Evolutionary conservation across 2,329 filamentous ascomycete genomes (phyloP).

Genomic region (Claviceps paspali): DNA sequence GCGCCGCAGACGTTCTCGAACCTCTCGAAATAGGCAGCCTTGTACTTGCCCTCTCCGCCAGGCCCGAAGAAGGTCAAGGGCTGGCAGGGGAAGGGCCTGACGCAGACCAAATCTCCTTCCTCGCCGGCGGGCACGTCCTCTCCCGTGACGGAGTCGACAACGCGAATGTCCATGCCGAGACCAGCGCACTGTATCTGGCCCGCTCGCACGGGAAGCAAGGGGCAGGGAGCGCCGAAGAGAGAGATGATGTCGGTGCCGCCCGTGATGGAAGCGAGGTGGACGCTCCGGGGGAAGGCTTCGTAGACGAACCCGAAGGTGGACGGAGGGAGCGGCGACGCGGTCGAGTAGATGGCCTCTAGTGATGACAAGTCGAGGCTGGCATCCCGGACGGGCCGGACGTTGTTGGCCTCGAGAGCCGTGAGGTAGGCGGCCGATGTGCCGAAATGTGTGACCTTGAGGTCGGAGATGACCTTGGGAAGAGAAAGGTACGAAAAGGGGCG

Average conservation of each 20-base stretch:
- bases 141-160: slow-evolving; percentile 43
- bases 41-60: slow-evolving; percentile 53
- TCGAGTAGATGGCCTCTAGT: slow-evolving; percentile 81
- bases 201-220: slow-evolving; percentile 53
- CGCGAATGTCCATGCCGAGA: slow-evolving; percentile 61
- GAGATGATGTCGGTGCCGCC: slow-evolving; percentile 96
- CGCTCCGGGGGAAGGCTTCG: slow-evolving; percentile 56
- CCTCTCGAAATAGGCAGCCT: slow-evolving; percentile 71
- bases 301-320: slow-evolving; percentile 91
- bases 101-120: slow-evolving; percentile 79
- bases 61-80: slow-evolving; percentile 78
- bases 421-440: slow-evolving; percentile 92
- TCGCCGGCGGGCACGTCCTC: slow-evolving; percentile 42
- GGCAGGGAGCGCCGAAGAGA: slow-evolving; percentile 76
- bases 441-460: slow-evolving; percentile 76
- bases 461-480: slow-evolving; percentile 67
- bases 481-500: slow-evolving; percentile 62
- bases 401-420: slow-evolving; percentile 71
- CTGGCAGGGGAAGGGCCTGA: slow-evolving; percentile 74
- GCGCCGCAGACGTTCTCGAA: slow-evolving; percentile 38
- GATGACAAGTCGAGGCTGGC: slow-evolving; percentile 40
- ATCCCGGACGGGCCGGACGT: slow-evolving; percentile 40
- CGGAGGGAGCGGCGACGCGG: slow-evolving; percentile 79
- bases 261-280: slow-evolving; percentile 87
- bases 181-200: slow-evolving; percentile 68